Evolutionary conservation across 2,329 filamentous ascomycete genomes (phyloP).

Genomic region (Aspergillus quadricinctus): DNA sequence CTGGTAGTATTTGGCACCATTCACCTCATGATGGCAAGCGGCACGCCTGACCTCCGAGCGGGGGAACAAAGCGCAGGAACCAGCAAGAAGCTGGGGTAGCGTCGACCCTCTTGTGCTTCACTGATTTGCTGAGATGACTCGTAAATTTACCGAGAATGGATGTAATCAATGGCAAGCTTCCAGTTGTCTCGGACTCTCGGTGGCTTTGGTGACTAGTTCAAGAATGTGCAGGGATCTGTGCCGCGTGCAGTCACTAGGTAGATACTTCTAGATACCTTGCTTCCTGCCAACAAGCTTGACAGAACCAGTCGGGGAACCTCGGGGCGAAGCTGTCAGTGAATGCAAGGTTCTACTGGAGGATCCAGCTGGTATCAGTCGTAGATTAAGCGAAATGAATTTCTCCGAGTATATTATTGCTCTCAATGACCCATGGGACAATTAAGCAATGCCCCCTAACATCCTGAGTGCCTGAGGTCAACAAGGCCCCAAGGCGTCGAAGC

Average conservation of each 20-base stretch:
- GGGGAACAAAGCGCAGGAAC: conserved; percentile 10
- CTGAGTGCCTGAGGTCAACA: not conserved
- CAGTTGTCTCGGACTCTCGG: conserved; percentile 6
- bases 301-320: not conserved
- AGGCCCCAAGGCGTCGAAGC: not conserved
- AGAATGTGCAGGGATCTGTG: not conserved
- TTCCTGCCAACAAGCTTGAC: not conserved
- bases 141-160: conserved; percentile 17
- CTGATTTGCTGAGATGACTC: conserved; percentile 14
- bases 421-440: not conserved
- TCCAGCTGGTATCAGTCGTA: not conserved
- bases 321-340: not conserved
- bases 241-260: not conserved
- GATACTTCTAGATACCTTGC: not conserved
- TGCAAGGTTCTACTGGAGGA: not conserved
- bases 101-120: conserved; percentile 12
- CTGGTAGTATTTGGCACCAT: not conserved
- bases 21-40: conserved; percentile 16
- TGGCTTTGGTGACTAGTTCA: not conserved
- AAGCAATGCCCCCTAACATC: not conserved
- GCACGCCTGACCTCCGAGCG: conserved; percentile 15
- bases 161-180: conserved; percentile 14
- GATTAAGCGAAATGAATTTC: not conserved
- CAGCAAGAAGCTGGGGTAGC: conserved; percentile 12
- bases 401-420: not conserved